Conservation (phyloP, 2,329 filamentous ascomycete species). For the Metarhizium guizhouense region DNA sequence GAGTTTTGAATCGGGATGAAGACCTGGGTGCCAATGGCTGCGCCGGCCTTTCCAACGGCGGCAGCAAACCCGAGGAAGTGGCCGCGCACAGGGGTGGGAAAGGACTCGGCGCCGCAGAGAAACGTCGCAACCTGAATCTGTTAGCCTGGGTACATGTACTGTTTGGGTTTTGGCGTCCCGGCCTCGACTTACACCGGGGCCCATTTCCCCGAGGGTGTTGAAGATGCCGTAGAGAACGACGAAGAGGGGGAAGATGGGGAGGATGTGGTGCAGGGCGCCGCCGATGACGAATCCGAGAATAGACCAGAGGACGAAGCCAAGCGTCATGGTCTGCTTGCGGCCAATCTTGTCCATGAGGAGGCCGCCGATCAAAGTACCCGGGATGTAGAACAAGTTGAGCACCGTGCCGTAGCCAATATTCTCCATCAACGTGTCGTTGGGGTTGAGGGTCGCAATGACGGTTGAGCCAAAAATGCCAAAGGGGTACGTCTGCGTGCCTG, state of each 20-base stretch:
- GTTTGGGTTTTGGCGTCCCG: background rate
- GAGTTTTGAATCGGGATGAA: constrained; percentile 13
- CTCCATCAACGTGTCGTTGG: constrained; percentile 11
- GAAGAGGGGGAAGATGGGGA: constrained; percentile 37
- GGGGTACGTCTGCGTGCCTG: constrained; percentile 12
- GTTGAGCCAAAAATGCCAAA: constrained; percentile 17
- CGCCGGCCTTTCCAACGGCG: constrained; percentile 41
- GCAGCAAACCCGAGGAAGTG: constrained; percentile 41
- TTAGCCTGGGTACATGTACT: background rate
- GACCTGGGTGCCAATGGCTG: constrained; percentile 35
- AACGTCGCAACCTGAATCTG: constrained; percentile 24
- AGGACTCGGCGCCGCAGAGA: constrained; percentile 39
- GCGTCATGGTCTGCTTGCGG: constrained; percentile 17
- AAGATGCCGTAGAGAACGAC: constrained; percentile 43
- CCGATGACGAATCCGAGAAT: constrained; percentile 41
- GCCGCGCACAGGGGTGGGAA: constrained; percentile 39
- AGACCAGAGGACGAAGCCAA: constrained; percentile 15
- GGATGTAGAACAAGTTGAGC: constrained; percentile 14
- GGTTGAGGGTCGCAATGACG: constrained; percentile 13
- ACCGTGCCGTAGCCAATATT: constrained; percentile 15
- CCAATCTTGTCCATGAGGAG: constrained; percentile 30
- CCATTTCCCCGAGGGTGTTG: constrained; percentile 20
- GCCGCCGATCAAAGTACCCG: constrained; percentile 25
- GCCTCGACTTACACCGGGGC: constrained; percentile 36
- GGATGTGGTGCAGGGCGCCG: constrained; percentile 35